Conservation (phyloP, 1,139 yeast species). For the Saccharomyces hybrid region DNA sequence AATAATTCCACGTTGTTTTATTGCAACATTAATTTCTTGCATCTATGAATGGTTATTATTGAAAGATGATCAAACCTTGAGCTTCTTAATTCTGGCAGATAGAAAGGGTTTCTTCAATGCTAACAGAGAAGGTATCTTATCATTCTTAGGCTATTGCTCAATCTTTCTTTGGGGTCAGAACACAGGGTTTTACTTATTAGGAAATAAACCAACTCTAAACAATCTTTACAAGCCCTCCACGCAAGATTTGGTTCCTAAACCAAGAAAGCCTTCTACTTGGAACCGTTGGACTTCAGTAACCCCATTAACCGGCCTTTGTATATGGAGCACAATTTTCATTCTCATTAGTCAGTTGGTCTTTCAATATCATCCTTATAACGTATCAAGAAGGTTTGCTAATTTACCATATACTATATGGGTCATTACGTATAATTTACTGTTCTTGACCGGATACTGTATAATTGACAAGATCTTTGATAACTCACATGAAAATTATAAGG, state of each 20-base stretch:
- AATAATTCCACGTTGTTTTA: slow-evolving; percentile 48
- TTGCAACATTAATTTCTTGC: slow-evolving; percentile 50
- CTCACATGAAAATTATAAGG: slow-evolving; percentile 31
- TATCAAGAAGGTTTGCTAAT: slow-evolving; percentile 85
- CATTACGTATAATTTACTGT: slow-evolving; percentile 67
- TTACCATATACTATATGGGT: slow-evolving; percentile 82
- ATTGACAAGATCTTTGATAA: slow-evolving; percentile 31
- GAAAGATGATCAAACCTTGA: slow-evolving; percentile 45
- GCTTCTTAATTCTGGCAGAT: slow-evolving; percentile 47
- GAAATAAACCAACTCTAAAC: slow-evolving; percentile 24
- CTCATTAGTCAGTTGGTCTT: slow-evolving; percentile 35
- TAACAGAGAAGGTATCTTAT: slow-evolving; percentile 83
- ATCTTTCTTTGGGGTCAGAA: slow-evolving; percentile 84
- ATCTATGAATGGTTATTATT: slow-evolving; percentile 53
- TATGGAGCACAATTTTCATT: slow-evolving; percentile 39
- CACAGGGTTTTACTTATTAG: slow-evolving; percentile 42
- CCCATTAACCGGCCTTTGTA: slow-evolving; percentile 45
- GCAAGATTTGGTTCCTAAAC: slow-evolving; percentile 5
- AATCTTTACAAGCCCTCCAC: slow-evolving; percentile 31
- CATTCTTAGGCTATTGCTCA: slow-evolving; percentile 75
- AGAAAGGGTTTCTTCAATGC: slow-evolving; percentile 49
- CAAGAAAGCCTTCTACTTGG: slow-evolving; percentile 13
- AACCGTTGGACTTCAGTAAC: slow-evolving; percentile 39
- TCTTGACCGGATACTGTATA: slow-evolving; percentile 46
- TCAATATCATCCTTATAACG: slow-evolving; percentile 43